These are phyloP conservation scores for Neurospora terricola DNA, from an alignment of 495 filamentous ascomycete species.

Conservation along the genomic window DNA sequence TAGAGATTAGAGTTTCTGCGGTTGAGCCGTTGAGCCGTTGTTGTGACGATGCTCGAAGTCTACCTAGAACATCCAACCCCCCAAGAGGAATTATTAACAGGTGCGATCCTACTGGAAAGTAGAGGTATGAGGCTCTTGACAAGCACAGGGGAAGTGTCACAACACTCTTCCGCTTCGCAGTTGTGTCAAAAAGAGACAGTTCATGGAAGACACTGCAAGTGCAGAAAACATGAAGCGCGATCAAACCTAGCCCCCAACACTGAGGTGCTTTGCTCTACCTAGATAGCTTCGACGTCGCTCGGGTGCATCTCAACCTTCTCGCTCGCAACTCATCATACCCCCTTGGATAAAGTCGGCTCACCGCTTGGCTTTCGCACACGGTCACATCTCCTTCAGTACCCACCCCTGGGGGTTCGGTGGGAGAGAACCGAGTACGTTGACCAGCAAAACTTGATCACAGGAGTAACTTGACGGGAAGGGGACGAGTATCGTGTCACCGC, in stretches of 20 bases:
- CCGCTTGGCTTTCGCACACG: background rate
- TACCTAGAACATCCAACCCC: background rate
- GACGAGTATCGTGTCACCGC: background rate
- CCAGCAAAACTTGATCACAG: background rate
- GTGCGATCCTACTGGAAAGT: background rate
- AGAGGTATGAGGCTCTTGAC: background rate
- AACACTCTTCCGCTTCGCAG: background rate
- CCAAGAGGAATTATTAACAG: background rate
- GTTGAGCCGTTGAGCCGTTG: background rate
- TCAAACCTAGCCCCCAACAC: background rate
- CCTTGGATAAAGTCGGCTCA: background rate
- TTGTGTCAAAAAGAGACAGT: too few relatives aligned
- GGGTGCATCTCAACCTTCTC: too few relatives aligned
- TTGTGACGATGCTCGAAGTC: background rate
- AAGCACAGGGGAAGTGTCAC: background rate
- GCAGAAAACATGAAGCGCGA: background rate
- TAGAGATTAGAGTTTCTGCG: background rate
- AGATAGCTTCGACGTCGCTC: background rate
- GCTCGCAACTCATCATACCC: background rate
- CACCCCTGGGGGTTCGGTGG: background rate
- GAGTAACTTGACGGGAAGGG: background rate
- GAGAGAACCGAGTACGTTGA: background rate
- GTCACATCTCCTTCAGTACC: background rate
- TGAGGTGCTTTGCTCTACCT: background rate
- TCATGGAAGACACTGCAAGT: background rate